phyloP scores from a whole-genome alignment of 2,329 filamentous ascomycete species.

The Hypomyces perniciosus region DNA sequence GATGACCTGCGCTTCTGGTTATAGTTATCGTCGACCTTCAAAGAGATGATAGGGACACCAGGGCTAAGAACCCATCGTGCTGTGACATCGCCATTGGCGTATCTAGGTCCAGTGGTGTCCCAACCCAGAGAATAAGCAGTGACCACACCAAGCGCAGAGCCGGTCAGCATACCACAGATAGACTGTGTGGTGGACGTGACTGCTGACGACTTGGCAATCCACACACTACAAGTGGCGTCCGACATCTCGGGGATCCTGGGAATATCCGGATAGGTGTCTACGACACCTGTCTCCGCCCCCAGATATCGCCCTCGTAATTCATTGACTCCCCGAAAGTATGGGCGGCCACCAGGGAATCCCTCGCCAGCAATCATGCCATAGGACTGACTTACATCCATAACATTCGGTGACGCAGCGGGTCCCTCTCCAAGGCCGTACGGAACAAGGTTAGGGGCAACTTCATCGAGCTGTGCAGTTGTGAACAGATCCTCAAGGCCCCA shows the following conservation, averaged over 20 bases:
- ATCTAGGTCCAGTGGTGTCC: conserved; percentile 52
- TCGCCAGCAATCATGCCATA: conserved; percentile 82
- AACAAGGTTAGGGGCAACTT: conserved; percentile 65
- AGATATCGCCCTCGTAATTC: conserved; percentile 76
- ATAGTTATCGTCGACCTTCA: conserved; percentile 80
- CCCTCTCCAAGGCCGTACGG: conserved; percentile 76
- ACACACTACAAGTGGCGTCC: conserved; percentile 72
- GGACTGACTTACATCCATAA: conserved; percentile 83
- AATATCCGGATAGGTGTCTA: conserved; percentile 64
- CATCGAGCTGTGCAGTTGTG: conserved; percentile 69
- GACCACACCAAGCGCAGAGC: conserved; percentile 76
- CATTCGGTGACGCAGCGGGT: conserved; percentile 72
- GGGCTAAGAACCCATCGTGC: conserved; percentile 87
- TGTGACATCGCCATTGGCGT: conserved; percentile 70
- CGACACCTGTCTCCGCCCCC: conserved; percentile 51
- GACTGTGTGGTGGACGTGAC: conserved; percentile 69
- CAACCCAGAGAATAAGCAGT: conserved; percentile 72
- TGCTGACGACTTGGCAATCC: conserved; percentile 78
- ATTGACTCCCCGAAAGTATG: conserved; percentile 67
- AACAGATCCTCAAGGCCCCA: conserved; percentile 78
- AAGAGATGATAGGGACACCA: conserved; percentile 81
- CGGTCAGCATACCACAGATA: conserved; percentile 74
- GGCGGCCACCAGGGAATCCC: conserved; percentile 75
- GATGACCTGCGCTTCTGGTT: conserved; percentile 62
- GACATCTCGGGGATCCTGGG: conserved; percentile 65